phyloP scores from a whole-genome alignment of 2,329 filamentous ascomycete genomes.

The Cladosporium sp. region DNA sequence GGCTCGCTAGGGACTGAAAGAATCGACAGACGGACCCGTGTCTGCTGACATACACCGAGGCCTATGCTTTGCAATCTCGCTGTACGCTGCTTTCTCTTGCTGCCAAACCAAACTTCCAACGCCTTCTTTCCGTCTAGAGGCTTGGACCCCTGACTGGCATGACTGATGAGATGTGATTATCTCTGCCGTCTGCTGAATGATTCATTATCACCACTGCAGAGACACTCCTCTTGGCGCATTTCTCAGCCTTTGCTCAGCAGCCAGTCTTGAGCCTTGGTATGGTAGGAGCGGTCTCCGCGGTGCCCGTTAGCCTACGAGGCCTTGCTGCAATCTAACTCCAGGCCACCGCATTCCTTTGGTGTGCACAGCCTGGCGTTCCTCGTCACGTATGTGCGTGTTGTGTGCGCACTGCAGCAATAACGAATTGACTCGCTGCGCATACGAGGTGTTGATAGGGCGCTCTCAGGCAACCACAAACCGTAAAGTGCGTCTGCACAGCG shows the following conservation, averaged over 20 bases:
- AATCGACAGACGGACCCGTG: too few species aligned
- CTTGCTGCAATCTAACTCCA: constrained; percentile 11
- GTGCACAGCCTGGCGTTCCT: constrained; percentile 10
- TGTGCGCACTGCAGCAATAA: constrained; percentile 1
- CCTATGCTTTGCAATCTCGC: background rate
- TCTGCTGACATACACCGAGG: background rate
- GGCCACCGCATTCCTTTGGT: constrained; percentile 11
- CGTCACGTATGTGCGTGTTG: background rate
- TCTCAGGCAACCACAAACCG: constrained; percentile 10
- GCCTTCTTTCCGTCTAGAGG: background rate
- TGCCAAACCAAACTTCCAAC: background rate
- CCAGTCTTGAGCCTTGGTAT: too few species aligned
- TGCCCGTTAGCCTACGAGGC: background rate
- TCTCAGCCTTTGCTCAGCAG: constrained; percentile 3
- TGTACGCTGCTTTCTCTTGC: background rate
- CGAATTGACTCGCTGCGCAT: constrained; percentile 1
- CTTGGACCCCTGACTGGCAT: too few species aligned
- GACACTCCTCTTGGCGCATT: constrained; percentile 1
- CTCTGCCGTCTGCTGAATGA: too few species aligned
- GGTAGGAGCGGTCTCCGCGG: background rate
- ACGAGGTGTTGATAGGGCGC: background rate
- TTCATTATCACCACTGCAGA: too few species aligned
- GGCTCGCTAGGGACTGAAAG: too few species aligned
- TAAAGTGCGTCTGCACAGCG: constrained; percentile 8
- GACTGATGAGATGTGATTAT: too few species aligned